These are phyloP conservation scores for Paecilomyces niveus DNA, from an alignment of 2,329 filamentous ascomycete genomes.

Conservation along the genomic window DNA sequence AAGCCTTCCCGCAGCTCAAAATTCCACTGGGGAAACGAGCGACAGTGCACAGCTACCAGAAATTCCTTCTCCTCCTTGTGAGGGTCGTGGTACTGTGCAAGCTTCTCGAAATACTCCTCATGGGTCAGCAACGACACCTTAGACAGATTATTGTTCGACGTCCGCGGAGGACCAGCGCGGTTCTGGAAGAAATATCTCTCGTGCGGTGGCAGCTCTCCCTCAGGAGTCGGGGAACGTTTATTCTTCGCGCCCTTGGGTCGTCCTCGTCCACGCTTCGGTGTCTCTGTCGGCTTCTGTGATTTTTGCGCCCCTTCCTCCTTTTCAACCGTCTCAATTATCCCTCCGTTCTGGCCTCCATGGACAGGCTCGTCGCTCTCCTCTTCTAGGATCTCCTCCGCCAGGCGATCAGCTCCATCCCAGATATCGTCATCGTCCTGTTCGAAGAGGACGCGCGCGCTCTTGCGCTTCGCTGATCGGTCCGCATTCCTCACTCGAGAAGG, in stretches of 20 bases:
- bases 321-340: conserved; percentile 25
- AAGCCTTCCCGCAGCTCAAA: conserved; percentile 86
- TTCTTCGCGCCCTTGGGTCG: conserved; percentile 51
- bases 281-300: conserved; percentile 39
- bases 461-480: conserved; percentile 78
- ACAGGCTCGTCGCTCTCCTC: conserved; percentile 26
- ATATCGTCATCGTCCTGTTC: conserved; percentile 62
- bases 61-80: conserved; percentile 65
- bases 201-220: conserved; percentile 73
- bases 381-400: conserved; percentile 63
- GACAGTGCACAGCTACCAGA: conserved; percentile 66
- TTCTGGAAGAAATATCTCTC: conserved; percentile 95
- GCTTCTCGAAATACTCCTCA: conserved; percentile 77
- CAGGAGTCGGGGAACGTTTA: conserved; percentile 69
- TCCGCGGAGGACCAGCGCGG: conserved; percentile 70
- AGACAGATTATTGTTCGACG: conserved; percentile 76
- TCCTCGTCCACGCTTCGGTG: conserved; percentile 49
- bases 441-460: conserved; percentile 71
- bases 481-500: conserved; percentile 62
- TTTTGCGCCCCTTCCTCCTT: conserved; percentile 26
- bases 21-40: conserved; percentile 82
- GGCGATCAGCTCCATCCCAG: conserved; percentile 58
- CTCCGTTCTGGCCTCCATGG: conserved; percentile 13
- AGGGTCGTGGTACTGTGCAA: conserved; percentile 58
- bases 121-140: conserved; percentile 73